These are phyloP conservation scores for Secale cereale DNA, from an alignment of 176 grass and related monocot genomes.

Conservation along the genomic window DNA sequence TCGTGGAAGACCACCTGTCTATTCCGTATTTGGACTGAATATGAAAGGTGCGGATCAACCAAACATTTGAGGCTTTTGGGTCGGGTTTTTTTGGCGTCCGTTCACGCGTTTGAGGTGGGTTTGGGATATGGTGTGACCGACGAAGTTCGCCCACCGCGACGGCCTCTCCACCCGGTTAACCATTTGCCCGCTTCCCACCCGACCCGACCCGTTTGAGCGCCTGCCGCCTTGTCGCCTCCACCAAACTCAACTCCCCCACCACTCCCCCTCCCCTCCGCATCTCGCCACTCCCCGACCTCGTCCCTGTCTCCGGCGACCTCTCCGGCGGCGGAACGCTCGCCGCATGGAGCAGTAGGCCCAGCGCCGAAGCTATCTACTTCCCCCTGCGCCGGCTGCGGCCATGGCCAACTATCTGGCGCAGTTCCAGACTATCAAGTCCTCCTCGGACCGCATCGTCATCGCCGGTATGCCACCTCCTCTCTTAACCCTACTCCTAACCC, in stretches of 20 bases:
- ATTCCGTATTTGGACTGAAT: too few species aligned
- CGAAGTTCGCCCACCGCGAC: background rate
- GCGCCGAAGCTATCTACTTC: background rate
- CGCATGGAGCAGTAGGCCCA: background rate
- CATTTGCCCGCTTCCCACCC: background rate
- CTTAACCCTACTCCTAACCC: background rate
- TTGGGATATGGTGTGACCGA: background rate
- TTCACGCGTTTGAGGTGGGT: too few species aligned
- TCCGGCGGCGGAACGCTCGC: background rate
- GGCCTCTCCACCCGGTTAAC: background rate
- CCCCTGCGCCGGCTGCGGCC: background rate
- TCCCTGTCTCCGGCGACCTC: constrained; percentile 19
- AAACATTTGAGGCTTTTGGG: too few species aligned
- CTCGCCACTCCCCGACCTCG: constrained; percentile 14
- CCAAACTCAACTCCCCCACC: background rate
- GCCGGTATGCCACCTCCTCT: constrained; percentile 51
- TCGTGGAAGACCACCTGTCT: too few species aligned
- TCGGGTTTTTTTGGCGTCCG: too few species aligned
- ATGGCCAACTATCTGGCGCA: constrained; percentile 99
- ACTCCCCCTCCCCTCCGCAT: constrained; percentile 23
- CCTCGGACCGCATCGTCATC: constrained; percentile 91
- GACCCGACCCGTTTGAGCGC: constrained; percentile 7
- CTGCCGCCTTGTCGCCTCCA: background rate
- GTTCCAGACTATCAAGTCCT: constrained; percentile 98
- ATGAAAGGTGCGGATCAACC: too few species aligned